These are phyloP conservation scores for Basipetospora chlamydospora DNA, from an alignment of 2,329 filamentous ascomycete genomes.

Conservation along the genomic window DNA sequence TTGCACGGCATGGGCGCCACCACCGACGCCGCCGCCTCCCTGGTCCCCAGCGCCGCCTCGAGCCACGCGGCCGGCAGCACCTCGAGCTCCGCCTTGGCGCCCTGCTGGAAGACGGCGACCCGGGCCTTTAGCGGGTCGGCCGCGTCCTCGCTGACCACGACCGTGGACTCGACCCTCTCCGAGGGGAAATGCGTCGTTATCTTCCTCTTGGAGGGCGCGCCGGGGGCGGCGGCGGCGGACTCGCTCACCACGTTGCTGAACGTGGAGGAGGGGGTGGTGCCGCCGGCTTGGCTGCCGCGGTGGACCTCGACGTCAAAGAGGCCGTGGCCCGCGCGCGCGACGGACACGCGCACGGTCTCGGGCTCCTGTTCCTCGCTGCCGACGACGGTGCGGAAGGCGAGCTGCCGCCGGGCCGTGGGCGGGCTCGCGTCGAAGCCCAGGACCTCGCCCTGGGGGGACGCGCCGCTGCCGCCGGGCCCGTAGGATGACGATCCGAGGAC, in stretches of 20 bases:
- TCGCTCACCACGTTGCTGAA: slow-evolving; percentile 28
- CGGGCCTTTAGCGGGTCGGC: slow-evolving; percentile 22
- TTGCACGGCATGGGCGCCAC: slow-evolving; percentile 96
- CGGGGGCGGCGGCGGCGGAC: slow-evolving; percentile 17
- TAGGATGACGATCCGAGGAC: slow-evolving; percentile 30
- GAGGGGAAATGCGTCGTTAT: slow-evolving; percentile 69
- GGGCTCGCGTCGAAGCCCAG: slow-evolving; percentile 39
- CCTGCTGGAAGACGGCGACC: slow-evolving; percentile 64
- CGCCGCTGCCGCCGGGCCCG: neutral
- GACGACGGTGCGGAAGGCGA: slow-evolving; percentile 43
- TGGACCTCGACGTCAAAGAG: slow-evolving; percentile 31
- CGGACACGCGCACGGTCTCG: slow-evolving; percentile 39
- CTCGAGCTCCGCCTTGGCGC: slow-evolving; percentile 41
- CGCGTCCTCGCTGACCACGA: slow-evolving; percentile 45
- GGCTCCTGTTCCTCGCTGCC: slow-evolving; percentile 48
- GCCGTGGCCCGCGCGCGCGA: slow-evolving; percentile 32
- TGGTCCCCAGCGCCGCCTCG: slow-evolving; percentile 72
- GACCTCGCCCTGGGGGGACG: slow-evolving; percentile 31
- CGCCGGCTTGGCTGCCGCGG: slow-evolving; percentile 23
- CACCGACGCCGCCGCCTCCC: slow-evolving; percentile 69
- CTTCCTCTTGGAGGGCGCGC: neutral
- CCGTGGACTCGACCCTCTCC: slow-evolving; percentile 63
- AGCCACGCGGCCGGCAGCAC: slow-evolving; percentile 61
- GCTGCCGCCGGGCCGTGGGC: slow-evolving; percentile 27
- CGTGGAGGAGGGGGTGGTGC: too few relatives aligned